Evolutionary conservation across 1,139 yeast genomes (phyloP).

Genomic region (Yamadazyma triangularis): DNA sequence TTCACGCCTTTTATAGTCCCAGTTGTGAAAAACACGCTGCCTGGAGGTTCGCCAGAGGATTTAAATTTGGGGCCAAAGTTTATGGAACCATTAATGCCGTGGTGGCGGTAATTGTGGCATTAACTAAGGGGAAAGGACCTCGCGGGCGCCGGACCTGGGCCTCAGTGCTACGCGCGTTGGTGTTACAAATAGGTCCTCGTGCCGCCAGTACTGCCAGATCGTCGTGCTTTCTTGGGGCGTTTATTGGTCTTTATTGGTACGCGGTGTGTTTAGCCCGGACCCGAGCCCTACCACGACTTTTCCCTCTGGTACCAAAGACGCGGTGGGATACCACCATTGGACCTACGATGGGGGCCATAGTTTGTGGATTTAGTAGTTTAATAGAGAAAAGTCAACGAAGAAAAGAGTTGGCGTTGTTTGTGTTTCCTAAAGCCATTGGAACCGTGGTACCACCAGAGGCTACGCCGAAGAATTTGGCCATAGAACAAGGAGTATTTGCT

Average conservation of each 20-base stretch:
- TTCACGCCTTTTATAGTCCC: conserved; percentile 30
- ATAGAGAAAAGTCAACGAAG: conserved; percentile 30
- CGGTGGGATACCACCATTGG: conserved; percentile 28
- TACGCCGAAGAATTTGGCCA: conserved; percentile 19
- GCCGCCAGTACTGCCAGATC: conserved; percentile 24
- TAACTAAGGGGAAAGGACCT: no score
- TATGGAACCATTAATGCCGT: conserved; percentile 28
- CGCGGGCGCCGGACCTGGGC: no score
- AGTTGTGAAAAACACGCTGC: conserved; percentile 36
- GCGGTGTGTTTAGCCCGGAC: conserved; percentile 33
- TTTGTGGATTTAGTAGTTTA: conserved; percentile 32
- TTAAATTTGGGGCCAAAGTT: conserved; percentile 28
- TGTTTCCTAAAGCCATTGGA: conserved; percentile 36
- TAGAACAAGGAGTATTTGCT: conserved; percentile 28
- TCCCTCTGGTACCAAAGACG: conserved; percentile 24
- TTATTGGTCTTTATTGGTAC: conserved; percentile 32
- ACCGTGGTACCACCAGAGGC: conserved; percentile 28
- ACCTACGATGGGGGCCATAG: conserved; percentile 26
- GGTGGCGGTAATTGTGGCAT: conserved; percentile 18
- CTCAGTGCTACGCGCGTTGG: no score
- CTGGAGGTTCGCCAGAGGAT: conserved; percentile 34
- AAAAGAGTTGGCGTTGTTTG: conserved; percentile 37
- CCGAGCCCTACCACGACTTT: conserved; percentile 24
- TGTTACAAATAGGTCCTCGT: conserved; percentile 14
- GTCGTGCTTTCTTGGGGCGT: conserved; percentile 30